Evolutionary conservation across 257 asterid species (phyloP).

Genomic region (Rauvolfia tetraphylla): DNA sequence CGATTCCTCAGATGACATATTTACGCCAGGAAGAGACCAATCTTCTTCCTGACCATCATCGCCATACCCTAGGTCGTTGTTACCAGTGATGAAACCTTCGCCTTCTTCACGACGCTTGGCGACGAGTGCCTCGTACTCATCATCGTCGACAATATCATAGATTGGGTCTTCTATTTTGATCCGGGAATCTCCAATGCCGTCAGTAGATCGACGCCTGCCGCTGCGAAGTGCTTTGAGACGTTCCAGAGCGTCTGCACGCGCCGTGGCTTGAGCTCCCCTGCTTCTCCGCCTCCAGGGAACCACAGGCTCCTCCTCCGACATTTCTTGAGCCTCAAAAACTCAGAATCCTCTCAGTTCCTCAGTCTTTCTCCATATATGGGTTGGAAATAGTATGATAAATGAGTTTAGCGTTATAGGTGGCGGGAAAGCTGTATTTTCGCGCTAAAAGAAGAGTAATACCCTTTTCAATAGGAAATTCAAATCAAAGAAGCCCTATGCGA

Average conservation of each 20-base stretch:
- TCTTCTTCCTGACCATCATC: slow-evolving; percentile 98
- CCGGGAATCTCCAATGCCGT: no score
- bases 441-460: slow-evolving; percentile 23
- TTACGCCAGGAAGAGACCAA: slow-evolving; percentile 64
- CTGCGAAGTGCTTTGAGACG: slow-evolving; percentile 62
- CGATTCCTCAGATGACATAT: slow-evolving; percentile 62
- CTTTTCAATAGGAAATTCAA: no score
- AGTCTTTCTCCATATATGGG: slow-evolving; percentile 9
- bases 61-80: slow-evolving; percentile 81
- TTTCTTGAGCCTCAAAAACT: slow-evolving; percentile 6
- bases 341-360: background rate
- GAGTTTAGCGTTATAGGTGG: slow-evolving; percentile 1
- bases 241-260: slow-evolving; percentile 70
- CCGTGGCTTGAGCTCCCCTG: slow-evolving; percentile 46
- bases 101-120: slow-evolving; percentile 80
- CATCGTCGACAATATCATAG: slow-evolving; percentile 77
- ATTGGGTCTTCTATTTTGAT: slow-evolving; percentile 74
- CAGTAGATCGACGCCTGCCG: slow-evolving; percentile 61
- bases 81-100: slow-evolving; percentile 75
- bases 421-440: slow-evolving; percentile 32
- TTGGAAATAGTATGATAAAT: background rate
- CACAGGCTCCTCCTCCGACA: slow-evolving; percentile 66
- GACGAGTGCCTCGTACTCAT: slow-evolving; percentile 75
- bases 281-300: slow-evolving; percentile 56
- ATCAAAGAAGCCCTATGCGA: no score